Conservation (phyloP, 2,329 filamentous ascomycete genomes). For the Aureobasidium sp. region DNA sequence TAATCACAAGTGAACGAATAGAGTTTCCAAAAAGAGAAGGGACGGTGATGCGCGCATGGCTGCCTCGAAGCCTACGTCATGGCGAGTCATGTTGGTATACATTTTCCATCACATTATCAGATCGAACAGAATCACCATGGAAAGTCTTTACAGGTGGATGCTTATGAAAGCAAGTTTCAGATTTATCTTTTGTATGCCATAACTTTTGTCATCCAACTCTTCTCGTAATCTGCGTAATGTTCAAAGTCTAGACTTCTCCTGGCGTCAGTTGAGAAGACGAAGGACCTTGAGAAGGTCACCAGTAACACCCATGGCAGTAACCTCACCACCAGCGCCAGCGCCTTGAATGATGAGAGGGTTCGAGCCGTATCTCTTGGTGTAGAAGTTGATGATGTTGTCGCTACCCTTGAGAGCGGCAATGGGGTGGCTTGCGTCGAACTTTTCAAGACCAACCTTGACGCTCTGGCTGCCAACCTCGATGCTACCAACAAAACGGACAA, state of each 20-base stretch:
- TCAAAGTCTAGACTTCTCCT: neutral
- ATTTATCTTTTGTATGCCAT: neutral
- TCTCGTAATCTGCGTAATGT: neutral
- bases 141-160: neutral
- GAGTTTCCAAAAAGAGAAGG: neutral
- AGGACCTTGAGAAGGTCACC: constrained; percentile 85
- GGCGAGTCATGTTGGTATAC: constrained; percentile 8
- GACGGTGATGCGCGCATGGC: constrained; percentile 5
- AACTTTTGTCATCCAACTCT: neutral
- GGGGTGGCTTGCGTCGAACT: constrained; percentile 71
- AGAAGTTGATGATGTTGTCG: constrained; percentile 98
- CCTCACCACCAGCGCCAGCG: constrained; percentile 81
- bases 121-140: neutral
- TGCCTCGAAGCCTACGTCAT: neutral
- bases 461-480: constrained; percentile 73
- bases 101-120: neutral
- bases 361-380: constrained; percentile 85
- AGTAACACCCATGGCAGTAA: constrained; percentile 98
- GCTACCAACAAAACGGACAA: constrained; percentile 88
- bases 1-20: neutral
- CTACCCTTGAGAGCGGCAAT: constrained; percentile 94
- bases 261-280: constrained; percentile 46
- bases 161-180: neutral
- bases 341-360: constrained; percentile 94
- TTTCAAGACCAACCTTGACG: constrained; percentile 88